phyloP scores from a whole-genome alignment of 495 filamentous ascomycete species.

The Penicillium atrosanguineum region DNA sequence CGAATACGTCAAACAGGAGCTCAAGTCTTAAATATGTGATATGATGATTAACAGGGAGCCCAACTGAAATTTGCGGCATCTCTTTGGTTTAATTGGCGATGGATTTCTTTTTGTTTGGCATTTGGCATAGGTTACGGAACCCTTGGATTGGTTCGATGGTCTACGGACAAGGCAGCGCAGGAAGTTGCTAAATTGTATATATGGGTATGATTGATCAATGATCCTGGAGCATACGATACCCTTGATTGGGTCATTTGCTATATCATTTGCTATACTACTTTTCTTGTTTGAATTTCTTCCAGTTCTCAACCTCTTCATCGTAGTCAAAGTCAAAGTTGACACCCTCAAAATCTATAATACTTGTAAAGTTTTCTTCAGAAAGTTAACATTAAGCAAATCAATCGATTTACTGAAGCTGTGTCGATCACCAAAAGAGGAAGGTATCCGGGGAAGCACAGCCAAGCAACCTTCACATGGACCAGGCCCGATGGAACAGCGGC shows the following conservation, averaged over 20 bases:
- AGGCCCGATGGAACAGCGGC: background rate
- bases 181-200: background rate
- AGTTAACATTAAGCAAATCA: no score
- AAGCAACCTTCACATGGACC: background rate
- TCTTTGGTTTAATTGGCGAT: background rate
- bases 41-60: background rate
- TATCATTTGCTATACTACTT: no score
- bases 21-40: slow-evolving; percentile 6
- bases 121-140: background rate
- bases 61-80: background rate
- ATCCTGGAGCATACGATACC: background rate
- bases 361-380: background rate
- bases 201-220: background rate
- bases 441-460: background rate
- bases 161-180: background rate
- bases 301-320: background rate
- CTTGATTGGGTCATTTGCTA: background rate
- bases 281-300: background rate
- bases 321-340: background rate
- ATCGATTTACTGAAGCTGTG: background rate
- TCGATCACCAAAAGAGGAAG: background rate
- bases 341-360: background rate
- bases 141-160: background rate
- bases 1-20: slow-evolving; percentile 5
- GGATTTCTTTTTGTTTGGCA: background rate